Base-by-base conservation (phyloP, 2,329 filamentous ascomycete species). In the Fusarium pseudonygamai region DNA sequence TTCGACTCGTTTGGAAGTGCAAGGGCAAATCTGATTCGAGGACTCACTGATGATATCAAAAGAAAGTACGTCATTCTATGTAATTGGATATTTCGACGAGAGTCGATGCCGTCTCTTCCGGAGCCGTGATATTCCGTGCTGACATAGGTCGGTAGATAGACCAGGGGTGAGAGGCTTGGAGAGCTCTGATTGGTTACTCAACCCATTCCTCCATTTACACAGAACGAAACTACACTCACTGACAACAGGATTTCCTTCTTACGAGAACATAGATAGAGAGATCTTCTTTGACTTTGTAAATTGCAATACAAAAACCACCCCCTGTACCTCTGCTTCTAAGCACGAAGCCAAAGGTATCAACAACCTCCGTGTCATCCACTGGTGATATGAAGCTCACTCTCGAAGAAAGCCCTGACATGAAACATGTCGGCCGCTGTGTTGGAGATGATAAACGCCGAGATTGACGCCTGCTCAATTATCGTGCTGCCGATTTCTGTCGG, bases 91-190 rank as follows among this genome's bases (percentile, higher is more conserved):
- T 39, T 53, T 52, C 36, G 32, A 55, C 34, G 26, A 46, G 49
- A 47, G 22, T 56, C 24, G 34, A 53, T 73, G 58, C 72, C 72
- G 72, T 70, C 63, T 52, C 58, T 61, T 73, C 72, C 72, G 72
- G 72, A 63, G 50, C 72, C 59, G 72, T 43, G 65, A 74, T 75
- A 46, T 75, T 74, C 72, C 72, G 72, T 55, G 60, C 72, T 75
- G 69, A 64, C 64, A 47, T 66, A 43, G 40, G 40, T 43, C 16
- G 15, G n/a, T 16, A 69, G 43, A 34, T 45, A 65, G 45, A 40
- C 37, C 15, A 65, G 60, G 70, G 56, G 39, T 46, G 56, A 40
- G 28, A 30, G 49, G 42, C 28, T 63, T 57, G 26, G 18, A 40
- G 47, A 40, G 57, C 58, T 55, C 39, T 56, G 43, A 74, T 73